These are phyloP conservation scores for Diversispora eburnea DNA, from an alignment of 192 early-diverging fungal genomes.

Conservation along the genomic window DNA sequence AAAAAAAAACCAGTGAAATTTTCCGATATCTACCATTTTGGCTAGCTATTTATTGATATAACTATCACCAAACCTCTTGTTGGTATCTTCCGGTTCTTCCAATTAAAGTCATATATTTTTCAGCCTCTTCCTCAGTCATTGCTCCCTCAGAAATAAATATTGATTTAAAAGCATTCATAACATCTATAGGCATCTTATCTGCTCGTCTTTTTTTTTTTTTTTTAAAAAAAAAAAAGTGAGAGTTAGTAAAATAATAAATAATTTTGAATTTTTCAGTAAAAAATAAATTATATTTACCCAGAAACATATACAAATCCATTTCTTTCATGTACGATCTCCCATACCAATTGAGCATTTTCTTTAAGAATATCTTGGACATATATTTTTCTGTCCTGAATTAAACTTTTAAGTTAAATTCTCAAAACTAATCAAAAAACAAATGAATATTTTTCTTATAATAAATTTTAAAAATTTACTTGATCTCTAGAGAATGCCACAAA, in stretches of 20 bases:
- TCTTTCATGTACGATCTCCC: conserved; percentile 55
- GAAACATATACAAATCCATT: conserved; percentile 68
- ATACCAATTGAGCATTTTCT: conserved; percentile 58
- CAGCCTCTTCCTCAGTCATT: conserved; percentile 53
- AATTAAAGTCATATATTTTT: conserved; percentile 56
- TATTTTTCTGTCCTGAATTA: conserved; percentile 59
- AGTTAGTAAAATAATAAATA: not conserved
- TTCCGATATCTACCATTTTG: no score
- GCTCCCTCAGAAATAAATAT: conserved; percentile 52
- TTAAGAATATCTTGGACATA: conserved; percentile 77
- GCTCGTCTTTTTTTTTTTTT: conserved; percentile 51
- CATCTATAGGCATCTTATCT: conserved; percentile 69
- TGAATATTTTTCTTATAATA: conserved; percentile 5
- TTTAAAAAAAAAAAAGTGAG: not conserved
- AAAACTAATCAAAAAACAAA: not conserved
- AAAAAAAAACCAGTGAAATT: no score
- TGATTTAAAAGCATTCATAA: conserved; percentile 59
- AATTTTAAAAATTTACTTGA: conserved; percentile 45
- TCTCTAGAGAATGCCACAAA: conserved; percentile 88
- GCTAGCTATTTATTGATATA: not conserved
- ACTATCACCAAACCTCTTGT: conserved; percentile 80
- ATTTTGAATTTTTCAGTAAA: not conserved
- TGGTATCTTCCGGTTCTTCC: conserved; percentile 70
- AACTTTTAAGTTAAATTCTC: conserved; percentile 25
- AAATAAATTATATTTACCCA: conserved; percentile 45